Conservation (phyloP, 805 yeast genomes). For the Clavispora carvajalis region DNA sequence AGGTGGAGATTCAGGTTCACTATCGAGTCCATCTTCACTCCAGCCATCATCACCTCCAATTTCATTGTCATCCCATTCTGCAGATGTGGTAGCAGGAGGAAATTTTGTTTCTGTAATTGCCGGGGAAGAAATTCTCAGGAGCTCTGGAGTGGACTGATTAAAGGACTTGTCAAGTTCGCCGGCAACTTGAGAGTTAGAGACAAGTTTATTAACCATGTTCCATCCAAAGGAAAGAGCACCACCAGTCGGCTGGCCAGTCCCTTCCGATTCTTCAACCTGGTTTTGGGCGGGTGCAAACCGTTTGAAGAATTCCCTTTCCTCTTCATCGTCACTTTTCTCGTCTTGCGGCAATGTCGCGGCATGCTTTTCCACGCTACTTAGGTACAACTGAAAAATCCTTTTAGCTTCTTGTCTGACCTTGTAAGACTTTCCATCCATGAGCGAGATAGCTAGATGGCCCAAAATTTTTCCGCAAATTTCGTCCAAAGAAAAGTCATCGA, state of each 20-base stretch:
- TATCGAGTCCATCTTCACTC: conserved; percentile 6
- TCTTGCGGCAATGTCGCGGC: conserved; percentile 29
- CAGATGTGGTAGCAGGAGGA: neutral
- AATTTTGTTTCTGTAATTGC: conserved; percentile 1
- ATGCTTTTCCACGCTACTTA: conserved; percentile 34
- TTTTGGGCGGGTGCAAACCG: conserved; percentile 18
- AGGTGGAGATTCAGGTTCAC: neutral
- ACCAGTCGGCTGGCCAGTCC: no score
- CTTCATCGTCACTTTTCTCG: conserved; percentile 33
- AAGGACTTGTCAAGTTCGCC: conserved; percentile 35
- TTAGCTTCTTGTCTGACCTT: conserved; percentile 72
- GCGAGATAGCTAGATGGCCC: conserved; percentile 78
- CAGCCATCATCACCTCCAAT: conserved; percentile 19
- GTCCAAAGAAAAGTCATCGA: conserved; percentile 64
- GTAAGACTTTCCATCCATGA: conserved; percentile 63
- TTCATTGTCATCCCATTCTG: conserved; percentile 7
- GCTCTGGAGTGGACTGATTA: conserved; percentile 33
- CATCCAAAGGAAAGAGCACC: conserved; percentile 27
- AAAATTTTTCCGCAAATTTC: conserved; percentile 75
- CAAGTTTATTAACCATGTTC: conserved; percentile 33
- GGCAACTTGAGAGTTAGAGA: conserved; percentile 21
- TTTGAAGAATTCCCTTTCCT: conserved; percentile 33
- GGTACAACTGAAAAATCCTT: conserved; percentile 56
- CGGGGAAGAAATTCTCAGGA: conserved; percentile 26
- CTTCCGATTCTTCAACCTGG: conserved; percentile 1